A percentile compares a stretch with the other conserved stretches of the same genome.
Evolutionary conservation across 345 rosid species (phyloP).

Genomic region (Psidium friedrichsthalianum): DNA sequence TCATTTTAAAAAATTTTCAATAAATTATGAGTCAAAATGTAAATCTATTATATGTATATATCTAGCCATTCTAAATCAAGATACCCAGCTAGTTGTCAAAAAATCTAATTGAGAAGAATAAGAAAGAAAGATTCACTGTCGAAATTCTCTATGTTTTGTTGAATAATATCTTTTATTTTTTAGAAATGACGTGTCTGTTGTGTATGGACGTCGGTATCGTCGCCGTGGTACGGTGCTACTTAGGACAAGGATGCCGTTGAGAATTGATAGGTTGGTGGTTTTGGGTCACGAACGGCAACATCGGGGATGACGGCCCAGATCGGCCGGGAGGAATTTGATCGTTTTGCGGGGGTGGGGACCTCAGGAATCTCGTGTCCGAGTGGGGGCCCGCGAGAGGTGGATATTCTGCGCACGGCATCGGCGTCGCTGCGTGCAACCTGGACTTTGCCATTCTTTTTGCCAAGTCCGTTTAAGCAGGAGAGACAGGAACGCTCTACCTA

Average conservation of each 20-base stretch:
- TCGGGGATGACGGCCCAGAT: background rate
- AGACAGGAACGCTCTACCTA: background rate
- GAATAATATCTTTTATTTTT: no score
- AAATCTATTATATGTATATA: no score
- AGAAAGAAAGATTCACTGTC: no score
- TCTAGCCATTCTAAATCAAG: no score
- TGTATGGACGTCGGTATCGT: no score
- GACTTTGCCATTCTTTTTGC: background rate
- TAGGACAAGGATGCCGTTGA: background rate
- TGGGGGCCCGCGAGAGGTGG: background rate
- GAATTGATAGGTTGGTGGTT: background rate
- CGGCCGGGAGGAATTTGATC: background rate
- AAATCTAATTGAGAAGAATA: no score
- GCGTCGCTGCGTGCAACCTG: conserved; percentile 2
- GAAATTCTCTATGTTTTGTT: no score
- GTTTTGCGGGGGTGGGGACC: background rate
- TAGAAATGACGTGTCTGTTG: no score
- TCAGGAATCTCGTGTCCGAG: background rate
- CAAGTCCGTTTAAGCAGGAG: background rate
- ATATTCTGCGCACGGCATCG: conserved; percentile 6
- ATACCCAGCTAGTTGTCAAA: no score
- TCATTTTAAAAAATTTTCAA: no score
- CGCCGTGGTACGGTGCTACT: no score
- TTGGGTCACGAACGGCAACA: background rate
- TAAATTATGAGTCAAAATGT: no score